A percentile compares a stretch with the other conserved stretches of the same genome.
Evolutionary conservation across 169 alveolate genomes (phyloP).

Genomic region (Plasmodium gaboni): DNA sequence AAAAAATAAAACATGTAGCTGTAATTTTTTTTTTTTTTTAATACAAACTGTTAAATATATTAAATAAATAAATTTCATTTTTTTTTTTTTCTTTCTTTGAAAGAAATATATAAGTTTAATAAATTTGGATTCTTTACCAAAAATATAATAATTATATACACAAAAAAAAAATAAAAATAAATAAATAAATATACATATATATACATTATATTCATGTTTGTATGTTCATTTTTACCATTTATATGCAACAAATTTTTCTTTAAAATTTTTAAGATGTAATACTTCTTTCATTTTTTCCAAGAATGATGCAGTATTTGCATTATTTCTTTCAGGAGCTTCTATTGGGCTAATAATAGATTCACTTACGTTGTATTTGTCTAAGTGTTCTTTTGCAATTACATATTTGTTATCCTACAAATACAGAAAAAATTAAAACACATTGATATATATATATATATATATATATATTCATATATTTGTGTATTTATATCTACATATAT

Average conservation of each 20-base stretch:
- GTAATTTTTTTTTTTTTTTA: no score
- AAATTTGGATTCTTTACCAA: neutral
- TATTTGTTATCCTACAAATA: constrained; percentile 44
- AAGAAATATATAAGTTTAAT: no score
- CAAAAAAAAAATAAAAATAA: constrained; percentile 28
- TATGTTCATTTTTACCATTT: constrained; percentile 53
- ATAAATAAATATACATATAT: neutral
- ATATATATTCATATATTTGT: neutral
- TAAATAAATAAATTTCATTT: no score
- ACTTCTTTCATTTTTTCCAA: constrained; percentile 74
- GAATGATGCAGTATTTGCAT: constrained; percentile 52
- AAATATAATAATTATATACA: constrained; percentile 1
- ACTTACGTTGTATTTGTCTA: constrained; percentile 70
- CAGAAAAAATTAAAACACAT: neutral
- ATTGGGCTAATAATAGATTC: constrained; percentile 53
- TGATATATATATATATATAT: neutral
- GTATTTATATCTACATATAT: neutral
- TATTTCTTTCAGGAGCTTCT: constrained; percentile 74
- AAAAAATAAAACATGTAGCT: no score
- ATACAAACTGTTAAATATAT: no score
- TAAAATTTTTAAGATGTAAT: constrained; percentile 70
- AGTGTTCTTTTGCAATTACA: constrained; percentile 62
- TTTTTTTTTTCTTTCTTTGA: no score
- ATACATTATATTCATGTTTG: neutral
- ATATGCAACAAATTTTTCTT: constrained; percentile 73